Conservation (phyloP, 2,329 filamentous ascomycete species). For the Remersonia thermophila region DNA sequence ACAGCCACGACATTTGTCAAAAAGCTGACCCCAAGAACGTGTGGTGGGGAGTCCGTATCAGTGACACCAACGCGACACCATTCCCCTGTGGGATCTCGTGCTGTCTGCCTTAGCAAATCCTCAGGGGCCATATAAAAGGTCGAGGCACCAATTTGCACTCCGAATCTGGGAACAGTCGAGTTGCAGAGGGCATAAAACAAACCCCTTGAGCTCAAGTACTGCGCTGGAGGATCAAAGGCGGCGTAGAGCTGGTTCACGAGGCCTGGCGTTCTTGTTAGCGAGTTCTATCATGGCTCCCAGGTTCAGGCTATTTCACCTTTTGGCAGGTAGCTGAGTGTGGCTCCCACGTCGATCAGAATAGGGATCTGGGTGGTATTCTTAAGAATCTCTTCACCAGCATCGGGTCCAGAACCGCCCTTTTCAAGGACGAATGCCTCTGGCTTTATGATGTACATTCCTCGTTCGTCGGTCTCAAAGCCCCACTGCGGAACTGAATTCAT, state of each 20-base stretch:
- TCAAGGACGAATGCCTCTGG: conserved; percentile 16
- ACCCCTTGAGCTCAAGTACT: conserved; percentile 12
- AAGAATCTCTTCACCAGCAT: conserved; percentile 3
- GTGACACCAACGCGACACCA: conserved; percentile 20
- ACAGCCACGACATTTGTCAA: conserved; percentile 21
- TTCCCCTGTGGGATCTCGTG: conserved; percentile 13
- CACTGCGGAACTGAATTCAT: conserved; percentile 13
- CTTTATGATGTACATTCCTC: conserved; percentile 19
- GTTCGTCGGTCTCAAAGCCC: conserved; percentile 11
- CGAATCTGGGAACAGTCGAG: conserved; percentile 20
- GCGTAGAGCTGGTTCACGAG: conserved; percentile 15
- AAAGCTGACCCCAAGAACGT: conserved; percentile 20
- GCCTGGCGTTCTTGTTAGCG: conserved; percentile 7
- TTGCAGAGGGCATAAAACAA: conserved; percentile 20
- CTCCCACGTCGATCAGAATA: conserved; percentile 18
- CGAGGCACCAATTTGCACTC: conserved; percentile 17
- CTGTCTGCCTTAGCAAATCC: conserved; percentile 18
- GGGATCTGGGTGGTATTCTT: conserved; percentile 19
- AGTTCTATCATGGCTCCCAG: no score
- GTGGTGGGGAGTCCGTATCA: conserved; percentile 14
- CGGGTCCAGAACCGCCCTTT: neutral
- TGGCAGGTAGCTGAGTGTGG: conserved; percentile 18
- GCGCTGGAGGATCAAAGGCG: conserved; percentile 17
- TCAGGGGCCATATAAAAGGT: conserved; percentile 18
- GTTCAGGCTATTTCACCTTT: conserved; percentile 10